Conservation (phyloP, 768 basidiomycete genomes). For the Pleurotus ostreatus region DNA sequence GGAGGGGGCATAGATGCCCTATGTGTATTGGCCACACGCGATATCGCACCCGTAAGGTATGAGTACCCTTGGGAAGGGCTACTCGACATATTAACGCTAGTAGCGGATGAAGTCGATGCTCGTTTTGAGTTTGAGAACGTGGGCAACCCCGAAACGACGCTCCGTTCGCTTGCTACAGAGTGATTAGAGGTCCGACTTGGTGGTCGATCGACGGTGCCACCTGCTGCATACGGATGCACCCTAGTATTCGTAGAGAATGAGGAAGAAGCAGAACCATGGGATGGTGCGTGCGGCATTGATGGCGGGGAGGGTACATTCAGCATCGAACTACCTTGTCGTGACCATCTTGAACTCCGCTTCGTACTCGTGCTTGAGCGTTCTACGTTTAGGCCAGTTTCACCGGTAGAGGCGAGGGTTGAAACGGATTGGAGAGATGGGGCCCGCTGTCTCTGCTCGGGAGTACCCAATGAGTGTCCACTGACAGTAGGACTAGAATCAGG, state of each 20-base stretch:
- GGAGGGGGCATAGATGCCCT: constrained; percentile 68
- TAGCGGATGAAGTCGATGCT: constrained; percentile 44
- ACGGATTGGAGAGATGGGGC: constrained; percentile 41
- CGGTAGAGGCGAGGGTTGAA: constrained; percentile 40
- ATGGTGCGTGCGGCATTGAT: constrained; percentile 29
- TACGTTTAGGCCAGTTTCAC: constrained; percentile 22
- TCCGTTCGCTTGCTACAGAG: constrained; percentile 36
- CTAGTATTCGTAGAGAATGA: constrained; percentile 19
- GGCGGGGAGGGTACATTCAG: constrained; percentile 53
- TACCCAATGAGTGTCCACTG: constrained; percentile 28
- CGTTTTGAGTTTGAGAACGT: constrained; percentile 56
- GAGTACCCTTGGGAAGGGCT: constrained; percentile 30
- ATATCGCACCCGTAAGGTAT: constrained; percentile 11
- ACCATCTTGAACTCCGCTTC: constrained; percentile 43
- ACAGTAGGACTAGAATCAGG: constrained; percentile 21
- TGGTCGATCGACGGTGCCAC: constrained; percentile 22
- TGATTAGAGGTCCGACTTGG: constrained; percentile 31
- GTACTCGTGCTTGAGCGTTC: constrained; percentile 36
- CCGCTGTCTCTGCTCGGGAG: constrained; percentile 34
- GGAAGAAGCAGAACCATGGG: constrained; percentile 1
- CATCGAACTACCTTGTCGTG: constrained; percentile 50
- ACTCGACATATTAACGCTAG: constrained; percentile 38
- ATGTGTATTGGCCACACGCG: constrained; percentile 30
- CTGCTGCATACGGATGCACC: constrained; percentile 23
- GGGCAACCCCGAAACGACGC: constrained; percentile 41